Percentiles rank a stretch among this genome's conserved stretches.
phyloP scores from a whole-genome alignment of 257 asterid genomes.

The Rubia yunnanensis region DNA sequence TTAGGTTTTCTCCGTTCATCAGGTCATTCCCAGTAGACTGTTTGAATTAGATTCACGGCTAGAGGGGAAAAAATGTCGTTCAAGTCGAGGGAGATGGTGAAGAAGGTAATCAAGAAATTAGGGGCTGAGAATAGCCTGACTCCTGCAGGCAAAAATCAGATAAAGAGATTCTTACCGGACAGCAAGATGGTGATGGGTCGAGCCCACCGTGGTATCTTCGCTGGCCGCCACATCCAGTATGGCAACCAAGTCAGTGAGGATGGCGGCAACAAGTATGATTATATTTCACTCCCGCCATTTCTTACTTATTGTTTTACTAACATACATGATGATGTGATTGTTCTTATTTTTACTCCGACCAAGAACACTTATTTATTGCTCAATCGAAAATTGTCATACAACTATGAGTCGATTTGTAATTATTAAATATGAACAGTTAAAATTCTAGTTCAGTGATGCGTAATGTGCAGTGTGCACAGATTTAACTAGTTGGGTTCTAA shows the following conservation, averaged over 20 bases:
- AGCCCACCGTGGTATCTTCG: constrained; percentile 87
- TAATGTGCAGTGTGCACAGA: too few species aligned
- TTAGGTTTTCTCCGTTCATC: too few species aligned
- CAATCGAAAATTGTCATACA: not conserved
- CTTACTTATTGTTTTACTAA: not conserved
- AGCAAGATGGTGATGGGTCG: constrained; percentile 77
- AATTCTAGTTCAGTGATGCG: not conserved
- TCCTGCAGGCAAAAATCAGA: constrained; percentile 52
- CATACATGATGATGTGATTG: not conserved
- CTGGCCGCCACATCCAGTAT: constrained; percentile 87
- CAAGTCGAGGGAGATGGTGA: constrained; percentile 75
- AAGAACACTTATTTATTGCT: not conserved
- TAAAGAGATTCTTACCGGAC: constrained; percentile 55
- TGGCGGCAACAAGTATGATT: constrained; percentile 85
- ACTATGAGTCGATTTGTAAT: too few species aligned
- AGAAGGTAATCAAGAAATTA: constrained; percentile 61
- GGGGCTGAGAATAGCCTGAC: constrained; percentile 78
- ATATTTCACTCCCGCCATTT: not conserved
- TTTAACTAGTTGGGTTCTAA: too few species aligned
- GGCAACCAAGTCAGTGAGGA: constrained; percentile 85
- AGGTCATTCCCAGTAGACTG: too few species aligned
- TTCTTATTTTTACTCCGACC: too few species aligned
- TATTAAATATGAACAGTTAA: too few species aligned
- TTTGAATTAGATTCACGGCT: too few species aligned
- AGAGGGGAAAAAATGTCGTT: constrained; percentile 47